phyloP scores from a whole-genome alignment of 305 asterid genomes.

The Andrographis paniculata region DNA sequence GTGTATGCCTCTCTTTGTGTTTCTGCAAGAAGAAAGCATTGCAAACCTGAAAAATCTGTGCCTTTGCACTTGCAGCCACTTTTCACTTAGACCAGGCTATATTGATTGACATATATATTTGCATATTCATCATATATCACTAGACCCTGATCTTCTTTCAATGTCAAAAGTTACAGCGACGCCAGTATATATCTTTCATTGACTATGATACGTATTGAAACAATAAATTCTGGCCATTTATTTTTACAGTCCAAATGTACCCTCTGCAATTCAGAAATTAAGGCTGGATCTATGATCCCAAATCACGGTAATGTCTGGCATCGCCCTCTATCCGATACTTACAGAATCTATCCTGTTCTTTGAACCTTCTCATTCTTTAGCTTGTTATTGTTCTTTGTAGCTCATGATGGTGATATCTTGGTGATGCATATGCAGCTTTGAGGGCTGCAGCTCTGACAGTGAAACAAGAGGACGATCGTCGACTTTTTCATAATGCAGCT shows the following conservation, averaged over 20 bases:
- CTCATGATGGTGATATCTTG: constrained; percentile 17
- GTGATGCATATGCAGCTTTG: constrained; percentile 40
- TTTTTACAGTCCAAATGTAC: constrained; percentile 77
- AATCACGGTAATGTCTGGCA: constrained; percentile 53
- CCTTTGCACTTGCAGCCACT: neutral
- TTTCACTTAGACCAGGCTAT: no score
- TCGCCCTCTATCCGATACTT: neutral
- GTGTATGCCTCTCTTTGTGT: no score
- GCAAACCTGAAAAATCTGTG: neutral
- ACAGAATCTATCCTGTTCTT: constrained; percentile 1
- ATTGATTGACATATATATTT: no score
- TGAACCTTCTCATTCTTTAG: constrained; percentile 18
- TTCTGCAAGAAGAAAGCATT: no score
- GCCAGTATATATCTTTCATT: no score
- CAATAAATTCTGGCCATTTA: constrained; percentile 12
- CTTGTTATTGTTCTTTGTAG: constrained; percentile 11
- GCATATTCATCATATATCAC: no score
- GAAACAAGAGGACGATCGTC: constrained; percentile 88
- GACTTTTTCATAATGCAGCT: constrained; percentile 82
- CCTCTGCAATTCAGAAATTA: constrained; percentile 69
- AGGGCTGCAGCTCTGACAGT: constrained; percentile 95
- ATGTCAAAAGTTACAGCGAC: no score
- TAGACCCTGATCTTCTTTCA: no score
- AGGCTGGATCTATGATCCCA: constrained; percentile 64
- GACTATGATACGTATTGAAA: no score